Conservation (phyloP, 1,284 basidiomycete species). For the Vanrija humicola region DNA sequence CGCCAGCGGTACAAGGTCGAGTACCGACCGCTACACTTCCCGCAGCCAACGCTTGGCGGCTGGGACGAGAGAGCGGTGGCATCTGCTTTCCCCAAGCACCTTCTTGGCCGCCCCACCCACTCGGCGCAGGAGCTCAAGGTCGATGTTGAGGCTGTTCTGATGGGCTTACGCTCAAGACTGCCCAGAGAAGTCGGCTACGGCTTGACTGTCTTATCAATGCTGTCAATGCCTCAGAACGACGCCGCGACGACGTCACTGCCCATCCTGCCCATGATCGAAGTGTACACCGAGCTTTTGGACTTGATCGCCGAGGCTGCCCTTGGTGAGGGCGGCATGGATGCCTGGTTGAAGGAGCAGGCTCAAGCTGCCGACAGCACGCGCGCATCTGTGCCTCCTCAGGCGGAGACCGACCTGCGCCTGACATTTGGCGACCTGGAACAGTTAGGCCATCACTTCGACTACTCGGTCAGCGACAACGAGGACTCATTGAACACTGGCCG, state of each 20-base stretch:
- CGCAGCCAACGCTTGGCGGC: constrained; percentile 75
- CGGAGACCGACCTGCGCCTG: constrained; percentile 53
- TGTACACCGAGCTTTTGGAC: constrained; percentile 83
- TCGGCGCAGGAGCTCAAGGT: constrained; percentile 55
- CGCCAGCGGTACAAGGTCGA: constrained; percentile 75
- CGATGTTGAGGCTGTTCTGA: constrained; percentile 80
- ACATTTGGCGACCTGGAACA: constrained; percentile 80
- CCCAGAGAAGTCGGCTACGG: constrained; percentile 82
- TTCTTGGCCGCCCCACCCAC: constrained; percentile 61
- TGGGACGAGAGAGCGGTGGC: constrained; percentile 68
- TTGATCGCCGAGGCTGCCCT: constrained; percentile 80
- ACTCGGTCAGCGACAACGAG: constrained; percentile 58
- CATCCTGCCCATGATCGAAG: constrained; percentile 69
- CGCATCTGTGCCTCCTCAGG: too few species aligned
- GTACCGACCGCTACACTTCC: constrained; percentile 77
- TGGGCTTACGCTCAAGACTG: constrained; percentile 83
- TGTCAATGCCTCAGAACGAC: constrained; percentile 52
- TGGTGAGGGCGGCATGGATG: constrained; percentile 53
- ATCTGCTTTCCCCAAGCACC: constrained; percentile 62
- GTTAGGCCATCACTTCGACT: constrained; percentile 78
- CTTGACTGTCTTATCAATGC: constrained; percentile 79
- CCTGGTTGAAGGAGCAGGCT: constrained; percentile 27
- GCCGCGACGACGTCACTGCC: constrained; percentile 61
- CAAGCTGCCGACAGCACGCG: background rate
- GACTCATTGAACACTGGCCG: constrained; percentile 34